Evolutionary conservation across 2,329 filamentous ascomycete species (phyloP).

Genomic region (Pochonia chlamydosporia): DNA sequence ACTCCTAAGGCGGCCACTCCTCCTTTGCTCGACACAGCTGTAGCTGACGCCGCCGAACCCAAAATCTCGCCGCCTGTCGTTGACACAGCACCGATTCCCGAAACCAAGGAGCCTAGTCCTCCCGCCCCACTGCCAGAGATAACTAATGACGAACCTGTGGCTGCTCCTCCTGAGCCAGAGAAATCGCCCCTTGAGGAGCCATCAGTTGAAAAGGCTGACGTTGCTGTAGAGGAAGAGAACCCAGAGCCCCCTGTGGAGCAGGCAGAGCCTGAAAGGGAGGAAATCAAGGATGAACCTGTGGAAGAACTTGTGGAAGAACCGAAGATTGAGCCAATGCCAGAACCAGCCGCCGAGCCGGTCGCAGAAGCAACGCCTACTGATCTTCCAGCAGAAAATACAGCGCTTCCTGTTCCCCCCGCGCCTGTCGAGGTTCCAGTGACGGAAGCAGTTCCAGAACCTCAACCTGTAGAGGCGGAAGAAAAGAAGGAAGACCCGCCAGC

Average conservation of each 20-base stretch:
- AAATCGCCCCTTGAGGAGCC: not conserved
- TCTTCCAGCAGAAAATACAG: not conserved
- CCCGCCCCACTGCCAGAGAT: not conserved
- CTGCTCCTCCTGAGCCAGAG: not conserved
- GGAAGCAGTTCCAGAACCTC: not conserved
- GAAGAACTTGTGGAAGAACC: slow-evolving; percentile 1
- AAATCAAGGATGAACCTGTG: not conserved
- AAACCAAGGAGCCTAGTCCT: not conserved
- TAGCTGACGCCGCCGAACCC: not conserved
- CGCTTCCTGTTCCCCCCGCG: not conserved
- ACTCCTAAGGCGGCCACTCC: not conserved
- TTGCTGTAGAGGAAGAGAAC: not conserved
- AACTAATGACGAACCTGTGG: not conserved
- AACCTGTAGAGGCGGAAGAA: slow-evolving; percentile 2
- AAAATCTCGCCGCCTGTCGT: not conserved
- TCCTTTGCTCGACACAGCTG: not conserved
- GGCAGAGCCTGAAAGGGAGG: slow-evolving; percentile 13
- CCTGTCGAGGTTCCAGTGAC: not conserved
- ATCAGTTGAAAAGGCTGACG: not conserved
- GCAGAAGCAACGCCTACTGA: not conserved
- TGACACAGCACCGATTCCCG: not conserved
- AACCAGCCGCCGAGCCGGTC: slow-evolving; percentile 8
- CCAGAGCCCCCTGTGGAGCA: slow-evolving; percentile 8
- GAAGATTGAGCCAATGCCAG: slow-evolving; percentile 8
- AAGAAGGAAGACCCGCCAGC: slow-evolving; percentile 9